Base-by-base conservation (phyloP, 352 stramenopile genomes). In the Phytophthora palmivora region DNA sequence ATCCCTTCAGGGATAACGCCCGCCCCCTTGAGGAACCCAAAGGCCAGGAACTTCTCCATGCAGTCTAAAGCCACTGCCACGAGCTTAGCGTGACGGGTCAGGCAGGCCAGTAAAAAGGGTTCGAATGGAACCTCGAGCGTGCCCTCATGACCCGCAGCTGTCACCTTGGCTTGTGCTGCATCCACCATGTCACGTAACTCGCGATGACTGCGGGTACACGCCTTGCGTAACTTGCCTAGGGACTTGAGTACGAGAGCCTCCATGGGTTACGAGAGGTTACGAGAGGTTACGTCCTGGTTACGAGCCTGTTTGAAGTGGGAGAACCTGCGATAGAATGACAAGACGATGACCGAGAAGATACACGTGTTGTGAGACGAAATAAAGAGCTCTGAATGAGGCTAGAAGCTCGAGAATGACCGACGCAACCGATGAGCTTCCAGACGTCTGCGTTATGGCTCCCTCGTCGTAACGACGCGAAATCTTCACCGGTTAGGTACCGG, bases 21-120 rank as follows among this genome's bases (percentile, higher is more conserved):
- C 11, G 84, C 81, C 33, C 88, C 86, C 11, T 76, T 68, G 2
- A 97, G 54, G 56, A 94, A 97, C 1, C 89, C 89, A 52, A 96
- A 97, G 34, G 87, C 87, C 36, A 96, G 59, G 62, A 97, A 91
- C 67, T 96, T 97, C 57, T 98, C 89, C 45, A 98, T 82, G 37
- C 82, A 94, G 59, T 98, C 92, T 48, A 98, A 62, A 11, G 89
- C 84, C 15, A 93, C 65, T 3, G 79, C 84, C 37, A 91, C 83
- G 43, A 93, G 66, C 61, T 95, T 95, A 37, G 80, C 76, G 51
- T 91, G 78, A 10, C 85, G 84, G 22, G 86, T 92, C 36, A 93
- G 58, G 55, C 84, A 89, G 30, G 84, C 86, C 2, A 90, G 59
- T 24, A 93, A 53, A 33, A 95, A 91, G 6, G 86, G 86, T 55